phyloP scores from a whole-genome alignment of 352 stramenopile genomes.

The Hyaloperonospora brassicae region DNA sequence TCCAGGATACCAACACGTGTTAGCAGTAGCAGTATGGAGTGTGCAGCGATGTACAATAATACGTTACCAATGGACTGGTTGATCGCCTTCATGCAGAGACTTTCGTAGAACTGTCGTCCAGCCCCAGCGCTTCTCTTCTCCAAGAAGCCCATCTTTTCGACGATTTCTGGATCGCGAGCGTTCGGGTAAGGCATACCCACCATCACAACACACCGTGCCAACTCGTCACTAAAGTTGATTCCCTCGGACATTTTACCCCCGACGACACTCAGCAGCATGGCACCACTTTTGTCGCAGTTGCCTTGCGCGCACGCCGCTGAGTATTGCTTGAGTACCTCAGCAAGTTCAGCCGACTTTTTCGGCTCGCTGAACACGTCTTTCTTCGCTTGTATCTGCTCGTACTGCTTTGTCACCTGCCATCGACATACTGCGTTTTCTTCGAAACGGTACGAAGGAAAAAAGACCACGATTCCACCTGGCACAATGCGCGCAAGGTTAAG shows the following conservation, averaged over 20 bases:
- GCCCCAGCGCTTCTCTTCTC: constrained; percentile 53
- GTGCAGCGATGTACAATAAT: background rate
- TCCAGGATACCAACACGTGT: constrained; percentile 4
- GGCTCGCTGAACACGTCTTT: constrained; percentile 93
- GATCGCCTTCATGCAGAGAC: constrained; percentile 97
- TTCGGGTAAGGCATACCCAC: constrained; percentile 98
- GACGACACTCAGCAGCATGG: constrained; percentile 94
- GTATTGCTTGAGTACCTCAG: constrained; percentile 82
- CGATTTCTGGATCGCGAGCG: constrained; percentile 90
- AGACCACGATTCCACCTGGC: constrained; percentile 94
- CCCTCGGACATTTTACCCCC: constrained; percentile 99
- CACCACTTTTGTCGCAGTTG: constrained; percentile 35
- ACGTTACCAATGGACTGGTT: constrained; percentile 97
- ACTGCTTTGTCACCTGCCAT: constrained; percentile 81
- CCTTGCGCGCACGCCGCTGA: constrained; percentile 45
- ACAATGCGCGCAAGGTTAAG: constrained; percentile 88
- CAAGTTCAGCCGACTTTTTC: constrained; percentile 89
- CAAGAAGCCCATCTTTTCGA: constrained; percentile 95
- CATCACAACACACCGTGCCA: constrained; percentile 95
- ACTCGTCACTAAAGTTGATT: constrained; percentile 99
- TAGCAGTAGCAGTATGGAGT: constrained; percentile 5
- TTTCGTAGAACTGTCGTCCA: constrained; percentile 93
- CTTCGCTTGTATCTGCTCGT: constrained; percentile 77
- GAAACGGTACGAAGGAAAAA: constrained; percentile 97
- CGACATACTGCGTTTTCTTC: constrained; percentile 82